Conservation (phyloP, 257 asterid species). For the Cynanchum wilfordii region DNA sequence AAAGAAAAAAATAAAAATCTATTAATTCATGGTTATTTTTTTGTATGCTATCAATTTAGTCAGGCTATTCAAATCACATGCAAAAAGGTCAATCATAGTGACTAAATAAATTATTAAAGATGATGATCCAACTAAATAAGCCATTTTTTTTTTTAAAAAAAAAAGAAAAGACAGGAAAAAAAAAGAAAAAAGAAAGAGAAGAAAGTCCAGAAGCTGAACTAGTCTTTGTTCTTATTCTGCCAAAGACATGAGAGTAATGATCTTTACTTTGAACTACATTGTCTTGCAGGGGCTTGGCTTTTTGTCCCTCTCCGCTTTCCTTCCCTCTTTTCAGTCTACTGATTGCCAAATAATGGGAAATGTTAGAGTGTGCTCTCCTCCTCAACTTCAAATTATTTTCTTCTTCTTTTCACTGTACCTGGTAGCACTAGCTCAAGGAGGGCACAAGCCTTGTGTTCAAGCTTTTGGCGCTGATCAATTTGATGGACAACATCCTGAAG, state of each 20-base stretch:
- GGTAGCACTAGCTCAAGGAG: slow-evolving; percentile 30
- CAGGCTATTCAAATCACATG: too few relatives aligned
- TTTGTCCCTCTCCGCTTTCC: slow-evolving; percentile 17
- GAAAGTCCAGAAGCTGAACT: too few relatives aligned
- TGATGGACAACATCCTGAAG: slow-evolving; percentile 21
- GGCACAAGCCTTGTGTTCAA: slow-evolving; percentile 32
- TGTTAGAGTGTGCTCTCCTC: slow-evolving; percentile 14
- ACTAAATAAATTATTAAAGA: too few relatives aligned
- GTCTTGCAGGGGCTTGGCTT: slow-evolving; percentile 21
- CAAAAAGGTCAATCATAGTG: too few relatives aligned
- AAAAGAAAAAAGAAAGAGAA: too few relatives aligned
- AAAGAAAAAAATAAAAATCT: too few relatives aligned
- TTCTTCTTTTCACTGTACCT: slow-evolving; percentile 28
- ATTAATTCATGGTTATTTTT: too few relatives aligned
- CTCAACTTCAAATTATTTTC: slow-evolving; percentile 14
- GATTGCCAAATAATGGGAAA: neutral
- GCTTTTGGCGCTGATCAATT: slow-evolving; percentile 37
- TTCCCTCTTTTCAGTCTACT: slow-evolving; percentile 6
- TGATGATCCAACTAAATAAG: too few relatives aligned
- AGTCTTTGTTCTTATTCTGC: neutral
- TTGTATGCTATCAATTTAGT: too few relatives aligned
- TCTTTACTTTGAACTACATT: neutral
- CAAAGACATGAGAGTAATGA: neutral
- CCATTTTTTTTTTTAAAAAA: too few relatives aligned
- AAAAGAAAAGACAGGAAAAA: too few relatives aligned